Percentiles rank a stretch among this genome's conserved stretches.
Evolutionary conservation across 2,329 filamentous ascomycete genomes (phyloP).

Genomic region (Colletotrichum higginsianum): DNA sequence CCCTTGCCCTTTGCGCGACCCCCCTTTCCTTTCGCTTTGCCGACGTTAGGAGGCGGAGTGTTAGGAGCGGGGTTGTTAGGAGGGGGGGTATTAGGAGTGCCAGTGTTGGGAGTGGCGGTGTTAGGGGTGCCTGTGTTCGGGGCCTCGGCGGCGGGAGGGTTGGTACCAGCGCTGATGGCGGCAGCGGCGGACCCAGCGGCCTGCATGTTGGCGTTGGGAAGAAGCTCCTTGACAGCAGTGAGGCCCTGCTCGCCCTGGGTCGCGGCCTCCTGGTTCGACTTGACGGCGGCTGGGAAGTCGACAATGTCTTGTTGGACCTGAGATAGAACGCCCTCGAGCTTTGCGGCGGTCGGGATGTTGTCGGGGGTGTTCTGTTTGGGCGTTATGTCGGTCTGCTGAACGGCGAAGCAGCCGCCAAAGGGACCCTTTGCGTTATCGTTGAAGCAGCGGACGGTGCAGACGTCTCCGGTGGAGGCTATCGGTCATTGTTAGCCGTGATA

Average conservation of each 20-base stretch:
- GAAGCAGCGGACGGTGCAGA: conserved; percentile 73
- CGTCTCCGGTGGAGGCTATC: conserved; percentile 67
- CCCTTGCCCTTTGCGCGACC: neutral
- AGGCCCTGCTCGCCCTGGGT: conserved; percentile 50
- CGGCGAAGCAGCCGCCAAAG: conserved; percentile 71
- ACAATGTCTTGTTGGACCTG: conserved; percentile 68
- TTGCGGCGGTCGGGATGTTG: conserved; percentile 62
- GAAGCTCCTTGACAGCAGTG: conserved; percentile 58
- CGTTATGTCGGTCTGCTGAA: conserved; percentile 66
- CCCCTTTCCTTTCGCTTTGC: neutral
- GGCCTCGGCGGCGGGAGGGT: conserved; percentile 21
- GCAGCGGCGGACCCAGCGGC: conserved; percentile 48
- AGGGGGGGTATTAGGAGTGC: neutral
- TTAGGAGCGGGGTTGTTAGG: neutral
- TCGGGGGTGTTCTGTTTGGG: conserved; percentile 60
- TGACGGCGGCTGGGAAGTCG: conserved; percentile 60
- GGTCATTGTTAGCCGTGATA: conserved; percentile 4
- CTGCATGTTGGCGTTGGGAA: conserved; percentile 51
- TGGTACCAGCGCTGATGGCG: conserved; percentile 17
- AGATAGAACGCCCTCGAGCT: conserved; percentile 59
- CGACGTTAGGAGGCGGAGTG: neutral
- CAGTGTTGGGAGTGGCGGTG: conserved; percentile 13
- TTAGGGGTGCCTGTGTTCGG: conserved; percentile 4
- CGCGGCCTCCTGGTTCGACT: conserved; percentile 59
- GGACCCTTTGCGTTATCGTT: conserved; percentile 70